Evolutionary conservation across 495 filamentous ascomycete species (phyloP).

Genomic region (Astrocystis sublimbata): DNA sequence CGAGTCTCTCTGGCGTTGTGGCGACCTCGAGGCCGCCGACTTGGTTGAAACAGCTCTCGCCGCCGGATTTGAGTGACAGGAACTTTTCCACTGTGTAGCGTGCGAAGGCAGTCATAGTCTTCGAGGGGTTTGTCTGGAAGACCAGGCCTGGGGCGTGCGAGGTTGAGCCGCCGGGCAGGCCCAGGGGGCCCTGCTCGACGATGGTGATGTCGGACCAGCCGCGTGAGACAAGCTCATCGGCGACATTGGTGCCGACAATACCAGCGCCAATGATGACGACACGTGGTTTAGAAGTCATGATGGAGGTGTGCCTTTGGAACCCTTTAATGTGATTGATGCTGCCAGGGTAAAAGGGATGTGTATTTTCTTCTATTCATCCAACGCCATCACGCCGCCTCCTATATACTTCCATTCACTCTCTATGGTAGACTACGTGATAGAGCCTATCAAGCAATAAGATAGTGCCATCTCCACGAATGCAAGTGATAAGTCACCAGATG

Average conservation of each 20-base stretch:
- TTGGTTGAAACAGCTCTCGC: conserved; percentile 52
- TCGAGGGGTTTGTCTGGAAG: conserved; percentile 52
- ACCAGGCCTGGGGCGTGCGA: conserved; percentile 56
- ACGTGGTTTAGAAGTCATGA: conserved; percentile 23
- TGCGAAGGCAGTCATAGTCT: conserved; percentile 52
- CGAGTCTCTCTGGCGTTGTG: conserved; percentile 48
- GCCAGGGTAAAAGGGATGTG: neutral
- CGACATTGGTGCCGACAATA: conserved; percentile 55
- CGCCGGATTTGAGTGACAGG: conserved; percentile 25
- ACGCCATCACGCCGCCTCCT: conserved; percentile 6
- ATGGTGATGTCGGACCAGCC: conserved; percentile 56
- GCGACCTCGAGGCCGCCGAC: conserved; percentile 54
- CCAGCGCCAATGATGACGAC: conserved; percentile 57
- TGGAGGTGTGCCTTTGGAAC: conserved; percentile 13
- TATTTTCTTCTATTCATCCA: too few species aligned
- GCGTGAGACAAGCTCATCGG: conserved; percentile 52
- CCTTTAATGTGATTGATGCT: neutral
- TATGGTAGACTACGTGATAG: neutral
- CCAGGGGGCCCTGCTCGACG: conserved; percentile 53
- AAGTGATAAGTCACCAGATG: neutral
- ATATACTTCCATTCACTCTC: conserved; percentile 9
- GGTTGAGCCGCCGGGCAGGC: conserved; percentile 55
- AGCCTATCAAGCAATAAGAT: conserved; percentile 10
- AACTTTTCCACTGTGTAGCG: conserved; percentile 53
- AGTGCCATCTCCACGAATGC: neutral